Conservation (phyloP, 768 basidiomycete genomes). For the Auriscalpium orientale region DNA sequence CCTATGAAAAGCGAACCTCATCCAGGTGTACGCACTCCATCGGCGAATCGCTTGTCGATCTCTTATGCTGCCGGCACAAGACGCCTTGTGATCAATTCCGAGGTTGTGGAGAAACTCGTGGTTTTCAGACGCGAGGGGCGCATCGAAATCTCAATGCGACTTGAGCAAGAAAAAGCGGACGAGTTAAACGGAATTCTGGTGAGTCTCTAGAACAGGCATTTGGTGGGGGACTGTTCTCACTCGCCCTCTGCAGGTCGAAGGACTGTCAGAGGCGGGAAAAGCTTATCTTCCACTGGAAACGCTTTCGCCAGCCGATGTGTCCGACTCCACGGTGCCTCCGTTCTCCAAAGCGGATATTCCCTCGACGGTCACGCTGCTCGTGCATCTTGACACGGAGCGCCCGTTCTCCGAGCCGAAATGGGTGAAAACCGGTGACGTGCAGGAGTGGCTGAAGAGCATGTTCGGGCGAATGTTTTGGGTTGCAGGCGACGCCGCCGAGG, state of each 20-base stretch:
- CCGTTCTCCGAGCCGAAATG: conserved; percentile 95
- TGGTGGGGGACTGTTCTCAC: not conserved
- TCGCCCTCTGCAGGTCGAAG: conserved; percentile 54
- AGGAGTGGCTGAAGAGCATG: conserved; percentile 88
- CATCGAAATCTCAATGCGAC: conserved; percentile 70
- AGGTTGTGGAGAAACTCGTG: conserved; percentile 73
- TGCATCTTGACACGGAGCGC: conserved; percentile 78
- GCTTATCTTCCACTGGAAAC: conserved; percentile 58
- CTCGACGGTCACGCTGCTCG: conserved; percentile 52
- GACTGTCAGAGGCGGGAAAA: conserved; percentile 61
- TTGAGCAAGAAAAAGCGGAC: conserved; percentile 47
- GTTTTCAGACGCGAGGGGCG: conserved; percentile 78
- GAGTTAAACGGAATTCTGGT: conserved; percentile 73
- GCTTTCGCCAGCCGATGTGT: conserved; percentile 33
- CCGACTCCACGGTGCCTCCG: conserved; percentile 65
- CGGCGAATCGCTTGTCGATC: conserved; percentile 86
- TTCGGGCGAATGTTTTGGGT: conserved; percentile 87
- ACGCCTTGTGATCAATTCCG: conserved; percentile 83
- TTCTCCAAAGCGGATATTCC: conserved; percentile 51
- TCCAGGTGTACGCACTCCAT: conserved; percentile 40
- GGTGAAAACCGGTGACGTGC: conserved; percentile 91
- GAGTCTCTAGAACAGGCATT: conserved; percentile 22
- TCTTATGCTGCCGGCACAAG: conserved; percentile 87
- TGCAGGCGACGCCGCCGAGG: conserved; percentile 73
- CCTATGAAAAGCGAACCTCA: conserved; percentile 22